Base-by-base conservation (phyloP, 345 rosid genomes). In the Euphorbia pulcherrima region DNA sequence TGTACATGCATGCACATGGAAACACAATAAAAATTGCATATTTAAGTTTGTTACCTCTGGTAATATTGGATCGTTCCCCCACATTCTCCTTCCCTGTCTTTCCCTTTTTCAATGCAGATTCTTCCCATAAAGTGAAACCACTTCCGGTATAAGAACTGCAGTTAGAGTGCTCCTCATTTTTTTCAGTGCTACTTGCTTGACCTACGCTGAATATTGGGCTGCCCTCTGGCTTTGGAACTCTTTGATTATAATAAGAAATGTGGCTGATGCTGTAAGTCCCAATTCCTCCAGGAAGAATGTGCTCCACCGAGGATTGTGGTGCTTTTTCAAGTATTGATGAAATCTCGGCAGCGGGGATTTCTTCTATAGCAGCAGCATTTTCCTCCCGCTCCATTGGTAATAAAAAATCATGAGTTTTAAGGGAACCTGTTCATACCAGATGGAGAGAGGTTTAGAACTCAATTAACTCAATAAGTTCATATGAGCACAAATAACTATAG, bases 41-140 rank as follows among this genome's bases (percentile, higher is more conserved):
- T 48, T 47, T 20, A 3, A 39, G 20, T 6, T 21, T 39, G 9
- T 58, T 80, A 87, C 92, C 94, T 79, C 77, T 79, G 11, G 30
- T 64, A 48, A 30, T 17, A 67, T 62, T 54, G 64, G 83, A 72
- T 77, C 78, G 80, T 62, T 82, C 87, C 26, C 73, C 83, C 14
- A 59, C 71, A 79, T 88, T 89, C 90, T 92, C 97, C 85, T 88
- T 88, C 92, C 90, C 86, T 79, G 88, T 79, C 96, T 90, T 83
- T 90, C 96, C 97, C 96, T 83, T 90, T 60, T 83, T 88, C 54
- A 68, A 79, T 0, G 76, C 77, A 77, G 96, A 83, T 65, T 90
- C 96, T 71, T 90, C 97, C 97, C 97, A 88, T 39, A 92, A 64
- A 56, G 86, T 77, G 79, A 95, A 88, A 13, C 97, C 93, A 70